Conservation (phyloP, 495 filamentous ascomycete genomes). For the Sporormia fimetaria region DNA sequence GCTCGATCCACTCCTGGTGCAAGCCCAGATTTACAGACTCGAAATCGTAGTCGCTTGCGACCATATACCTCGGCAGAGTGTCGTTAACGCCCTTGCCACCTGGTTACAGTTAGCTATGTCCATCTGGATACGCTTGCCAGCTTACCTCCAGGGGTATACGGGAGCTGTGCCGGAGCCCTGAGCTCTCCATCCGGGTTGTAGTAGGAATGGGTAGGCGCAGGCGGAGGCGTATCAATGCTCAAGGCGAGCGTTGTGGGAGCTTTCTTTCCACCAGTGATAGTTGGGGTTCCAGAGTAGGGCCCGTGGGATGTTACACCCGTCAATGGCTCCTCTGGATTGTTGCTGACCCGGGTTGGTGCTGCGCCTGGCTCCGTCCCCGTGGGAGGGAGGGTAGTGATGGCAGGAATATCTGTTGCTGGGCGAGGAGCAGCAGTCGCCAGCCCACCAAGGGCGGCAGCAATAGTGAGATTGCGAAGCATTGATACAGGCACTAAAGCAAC, state of each 20-base stretch:
- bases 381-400: too few relatives aligned
- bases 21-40: slow-evolving; percentile 43
- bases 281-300: slow-evolving; percentile 30
- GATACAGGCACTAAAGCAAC: too few relatives aligned
- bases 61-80: slow-evolving; percentile 54
- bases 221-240: slow-evolving; percentile 24
- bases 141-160: slow-evolving; percentile 62
- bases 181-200: slow-evolving; percentile 66
- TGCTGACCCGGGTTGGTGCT: too few relatives aligned
- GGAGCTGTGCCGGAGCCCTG: slow-evolving; percentile 51
- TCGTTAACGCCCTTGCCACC: slow-evolving; percentile 68
- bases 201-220: slow-evolving; percentile 34
- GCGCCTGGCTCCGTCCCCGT: too few relatives aligned
- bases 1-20: slow-evolving; percentile 79
- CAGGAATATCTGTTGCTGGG: too few relatives aligned
- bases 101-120: too few relatives aligned
- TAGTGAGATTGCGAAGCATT: too few relatives aligned
- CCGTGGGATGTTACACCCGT: slow-evolving; percentile 33
- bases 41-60: slow-evolving; percentile 33
- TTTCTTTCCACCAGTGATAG: slow-evolving; percentile 31
- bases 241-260: slow-evolving; percentile 23
- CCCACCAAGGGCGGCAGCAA: too few relatives aligned
- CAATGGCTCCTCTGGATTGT: too few relatives aligned
- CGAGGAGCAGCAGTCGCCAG: too few relatives aligned
- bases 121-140: too few relatives aligned